These are phyloP conservation scores for Xylaria flabelliformis DNA, from an alignment of 495 filamentous ascomycete genomes.

Conservation along the genomic window DNA sequence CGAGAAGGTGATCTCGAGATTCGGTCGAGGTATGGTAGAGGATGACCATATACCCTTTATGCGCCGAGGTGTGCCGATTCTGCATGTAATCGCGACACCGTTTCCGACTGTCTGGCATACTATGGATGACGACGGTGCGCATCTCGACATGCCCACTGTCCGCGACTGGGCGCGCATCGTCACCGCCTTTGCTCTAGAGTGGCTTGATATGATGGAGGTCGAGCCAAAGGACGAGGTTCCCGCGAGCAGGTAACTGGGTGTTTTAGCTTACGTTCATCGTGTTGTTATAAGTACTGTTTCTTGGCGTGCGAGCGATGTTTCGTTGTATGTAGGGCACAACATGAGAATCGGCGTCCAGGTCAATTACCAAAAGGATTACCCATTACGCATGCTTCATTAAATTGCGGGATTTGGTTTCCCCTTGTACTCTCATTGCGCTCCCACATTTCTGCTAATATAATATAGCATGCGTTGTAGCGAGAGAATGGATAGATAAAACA, in stretches of 20 bases:
- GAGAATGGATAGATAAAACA: not conserved
- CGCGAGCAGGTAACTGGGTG: not conserved
- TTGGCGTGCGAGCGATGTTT: not conserved
- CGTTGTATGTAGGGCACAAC: not conserved
- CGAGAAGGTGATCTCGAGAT: conserved; percentile 57
- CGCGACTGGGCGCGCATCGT: conserved; percentile 86
- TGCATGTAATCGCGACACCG: conserved; percentile 83
- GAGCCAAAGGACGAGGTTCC: conserved; percentile 44
- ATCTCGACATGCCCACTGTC: conserved; percentile 82
- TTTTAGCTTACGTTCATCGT: conserved; percentile 9
- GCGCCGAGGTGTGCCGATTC: conserved; percentile 78
- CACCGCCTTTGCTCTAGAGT: conserved; percentile 87
- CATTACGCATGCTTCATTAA: not conserved
- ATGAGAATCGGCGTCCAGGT: conserved; percentile 9
- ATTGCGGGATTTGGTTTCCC: not conserved
- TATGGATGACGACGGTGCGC: conserved; percentile 80
- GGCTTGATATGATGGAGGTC: conserved; percentile 87
- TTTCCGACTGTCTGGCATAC: conserved; percentile 92
- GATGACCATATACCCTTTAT: conserved; percentile 96
- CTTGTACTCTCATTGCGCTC: not conserved
- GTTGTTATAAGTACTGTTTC: conserved; percentile 9
- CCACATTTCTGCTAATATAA: not conserved
- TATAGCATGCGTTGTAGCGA: not conserved
- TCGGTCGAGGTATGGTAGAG: conserved; percentile 59
- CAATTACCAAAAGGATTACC: not conserved